phyloP scores from a whole-genome alignment of 768 basidiomycete species.

The Suillus placidus region DNA sequence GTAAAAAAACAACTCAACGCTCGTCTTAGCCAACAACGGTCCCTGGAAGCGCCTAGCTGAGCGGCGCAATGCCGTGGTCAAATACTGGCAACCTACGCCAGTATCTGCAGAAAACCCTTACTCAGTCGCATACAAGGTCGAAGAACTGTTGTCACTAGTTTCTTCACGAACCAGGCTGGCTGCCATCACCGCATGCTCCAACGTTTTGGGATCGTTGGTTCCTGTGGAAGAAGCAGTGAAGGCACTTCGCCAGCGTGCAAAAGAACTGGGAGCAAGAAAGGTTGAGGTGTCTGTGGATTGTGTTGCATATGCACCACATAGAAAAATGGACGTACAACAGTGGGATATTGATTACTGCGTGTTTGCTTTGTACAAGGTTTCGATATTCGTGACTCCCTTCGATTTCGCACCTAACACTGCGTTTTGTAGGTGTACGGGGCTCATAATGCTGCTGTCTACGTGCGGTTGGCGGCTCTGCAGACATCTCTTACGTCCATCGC shows the following conservation, averaged over 20 bases:
- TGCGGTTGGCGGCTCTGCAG: slow-evolving; percentile 50
- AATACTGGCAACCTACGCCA: slow-evolving; percentile 58
- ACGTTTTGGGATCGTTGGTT: slow-evolving; percentile 68
- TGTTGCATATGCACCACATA: slow-evolving; percentile 79
- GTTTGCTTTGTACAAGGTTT: slow-evolving; percentile 78
- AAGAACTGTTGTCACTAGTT: slow-evolving; percentile 64
- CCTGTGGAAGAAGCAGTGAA: slow-evolving; percentile 60
- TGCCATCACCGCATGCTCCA: slow-evolving; percentile 75
- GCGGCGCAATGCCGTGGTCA: slow-evolving; percentile 54
- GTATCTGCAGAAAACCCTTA: slow-evolving; percentile 64
- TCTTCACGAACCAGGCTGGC: slow-evolving; percentile 68
- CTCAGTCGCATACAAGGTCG: slow-evolving; percentile 55
- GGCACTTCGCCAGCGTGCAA: slow-evolving; percentile 53
- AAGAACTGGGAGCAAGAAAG: slow-evolving; percentile 54
- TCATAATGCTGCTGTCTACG: slow-evolving; percentile 69
- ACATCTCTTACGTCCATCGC: slow-evolving; percentile 58
- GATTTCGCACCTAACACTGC: not conserved
- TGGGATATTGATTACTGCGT: slow-evolving; percentile 80
- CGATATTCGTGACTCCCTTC: not conserved
- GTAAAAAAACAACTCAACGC: not conserved
- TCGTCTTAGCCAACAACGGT: slow-evolving; percentile 62
- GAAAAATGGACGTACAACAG: slow-evolving; percentile 66
- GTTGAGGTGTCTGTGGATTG: slow-evolving; percentile 75
- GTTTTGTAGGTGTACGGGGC: slow-evolving; percentile 67
- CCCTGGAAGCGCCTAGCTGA: slow-evolving; percentile 77